A percentile compares a stretch with the other conserved stretches of the same genome.
Evolutionary conservation across 225 moss, liverwort and hornwort species (phyloP).

Genomic region (Rhytidiadelphus loreus): DNA sequence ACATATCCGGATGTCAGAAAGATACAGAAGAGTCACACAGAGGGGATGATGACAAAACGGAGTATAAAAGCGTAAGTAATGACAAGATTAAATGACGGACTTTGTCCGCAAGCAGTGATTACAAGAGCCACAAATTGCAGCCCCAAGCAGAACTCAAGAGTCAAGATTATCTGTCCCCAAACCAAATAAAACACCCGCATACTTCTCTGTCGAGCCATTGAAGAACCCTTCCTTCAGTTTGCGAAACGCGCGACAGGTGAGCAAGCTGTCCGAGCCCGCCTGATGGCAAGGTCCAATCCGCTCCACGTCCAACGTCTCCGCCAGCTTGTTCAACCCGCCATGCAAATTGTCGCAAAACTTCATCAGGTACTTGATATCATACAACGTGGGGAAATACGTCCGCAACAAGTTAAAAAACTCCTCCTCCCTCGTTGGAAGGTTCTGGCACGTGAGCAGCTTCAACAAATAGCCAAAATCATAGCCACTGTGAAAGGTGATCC

Average conservation of each 20-base stretch:
- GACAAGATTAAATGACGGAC: slow-evolving; percentile 45
- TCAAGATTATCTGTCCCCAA: slow-evolving; percentile 97
- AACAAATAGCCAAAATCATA: slow-evolving; percentile 98
- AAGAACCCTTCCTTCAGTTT: slow-evolving; percentile 96
- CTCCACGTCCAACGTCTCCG: slow-evolving; percentile 90
- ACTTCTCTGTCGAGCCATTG: slow-evolving; percentile 96
- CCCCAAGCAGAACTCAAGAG: slow-evolving; percentile 21
- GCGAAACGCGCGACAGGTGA: slow-evolving; percentile 91
- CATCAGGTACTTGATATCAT: slow-evolving; percentile 99
- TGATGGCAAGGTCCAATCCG: slow-evolving; percentile 98
- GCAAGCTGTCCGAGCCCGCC: slow-evolving; percentile 92
- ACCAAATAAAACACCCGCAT: slow-evolving; percentile 98
- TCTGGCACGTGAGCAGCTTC: slow-evolving; percentile 97
- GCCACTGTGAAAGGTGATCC: slow-evolving; percentile 98
- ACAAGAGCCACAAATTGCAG: slow-evolving; percentile 25
- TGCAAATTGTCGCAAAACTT: slow-evolving; percentile 99
- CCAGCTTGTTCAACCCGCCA: slow-evolving; percentile 94
- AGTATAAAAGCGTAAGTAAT: not conserved
- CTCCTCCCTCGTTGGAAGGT: slow-evolving; percentile 66
- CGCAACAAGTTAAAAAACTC: slow-evolving; percentile 95
- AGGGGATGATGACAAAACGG: not conserved
- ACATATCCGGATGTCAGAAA: not conserved
- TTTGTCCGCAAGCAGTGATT: slow-evolving; percentile 32
- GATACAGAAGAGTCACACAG: not conserved
- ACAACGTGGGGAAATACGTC: slow-evolving; percentile 95